phyloP scores from a whole-genome alignment of 441 rosid species.

The Dalechampia spathulata region DNA sequence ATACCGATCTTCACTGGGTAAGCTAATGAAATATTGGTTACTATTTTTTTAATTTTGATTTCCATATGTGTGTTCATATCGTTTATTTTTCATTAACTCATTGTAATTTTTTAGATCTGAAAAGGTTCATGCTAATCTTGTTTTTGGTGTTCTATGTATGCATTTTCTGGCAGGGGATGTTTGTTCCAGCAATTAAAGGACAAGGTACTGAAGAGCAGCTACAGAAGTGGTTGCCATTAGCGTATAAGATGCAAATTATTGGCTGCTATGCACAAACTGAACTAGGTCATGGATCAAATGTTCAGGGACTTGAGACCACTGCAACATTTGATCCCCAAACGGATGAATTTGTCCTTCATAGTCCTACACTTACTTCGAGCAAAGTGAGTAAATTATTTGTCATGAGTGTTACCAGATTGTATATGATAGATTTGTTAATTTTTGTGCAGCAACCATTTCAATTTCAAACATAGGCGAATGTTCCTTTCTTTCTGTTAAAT shows the following conservation, averaged over 20 bases:
- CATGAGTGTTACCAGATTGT: too few relatives aligned
- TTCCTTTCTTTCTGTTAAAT: too few relatives aligned
- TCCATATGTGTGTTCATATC: too few relatives aligned
- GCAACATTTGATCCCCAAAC: constrained; percentile 87
- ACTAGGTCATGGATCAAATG: constrained; percentile 98
- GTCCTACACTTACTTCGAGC: constrained; percentile 85
- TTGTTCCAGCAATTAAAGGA: constrained; percentile 86
- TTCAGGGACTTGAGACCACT: constrained; percentile 96
- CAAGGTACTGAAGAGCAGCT: constrained; percentile 96
- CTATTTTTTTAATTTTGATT: too few relatives aligned
- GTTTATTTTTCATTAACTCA: too few relatives aligned
- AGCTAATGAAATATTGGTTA: too few relatives aligned
- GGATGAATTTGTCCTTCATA: constrained; percentile 72
- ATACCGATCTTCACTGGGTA: constrained; percentile 94
- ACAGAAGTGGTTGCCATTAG: constrained; percentile 81
- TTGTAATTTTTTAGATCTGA: too few relatives aligned
- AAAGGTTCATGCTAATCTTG: too few relatives aligned
- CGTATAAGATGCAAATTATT: constrained; percentile 87
- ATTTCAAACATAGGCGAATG: too few relatives aligned
- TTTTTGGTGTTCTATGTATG: too few relatives aligned
- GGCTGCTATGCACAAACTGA: constrained; percentile 99
- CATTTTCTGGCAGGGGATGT: constrained; percentile 79
- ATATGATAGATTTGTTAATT: too few relatives aligned
- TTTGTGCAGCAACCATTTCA: too few relatives aligned
- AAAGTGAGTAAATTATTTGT: constrained; percentile 51